Conservation (phyloP, 2,329 filamentous ascomycete species). For the Scedosporium aurantiacum region DNA sequence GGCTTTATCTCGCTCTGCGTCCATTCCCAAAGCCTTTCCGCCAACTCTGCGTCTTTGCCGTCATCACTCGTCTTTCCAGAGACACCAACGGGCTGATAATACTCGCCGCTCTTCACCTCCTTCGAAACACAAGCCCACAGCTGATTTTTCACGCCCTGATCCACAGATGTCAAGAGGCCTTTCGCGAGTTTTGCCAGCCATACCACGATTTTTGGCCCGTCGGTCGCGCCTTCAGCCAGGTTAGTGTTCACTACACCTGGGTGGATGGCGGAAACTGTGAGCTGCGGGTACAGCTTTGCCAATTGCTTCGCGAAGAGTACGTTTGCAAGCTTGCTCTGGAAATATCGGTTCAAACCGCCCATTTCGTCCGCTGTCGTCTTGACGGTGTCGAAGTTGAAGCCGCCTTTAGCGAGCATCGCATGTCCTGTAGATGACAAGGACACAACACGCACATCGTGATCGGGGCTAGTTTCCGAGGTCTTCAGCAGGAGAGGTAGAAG, state of each 20-base stretch:
- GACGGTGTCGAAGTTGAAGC: conserved; percentile 19
- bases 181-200: not conserved
- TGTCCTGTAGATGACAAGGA: conserved; percentile 17
- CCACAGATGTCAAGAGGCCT: not conserved
- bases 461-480: conserved; percentile 21
- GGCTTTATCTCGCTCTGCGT: conserved; percentile 15
- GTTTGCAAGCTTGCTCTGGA: conserved; percentile 21
- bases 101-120: conserved; percentile 17
- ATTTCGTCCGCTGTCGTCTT: conserved; percentile 14
- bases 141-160: conserved; percentile 22
- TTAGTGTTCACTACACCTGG: conserved; percentile 19
- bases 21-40: conserved; percentile 20
- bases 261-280: conserved; percentile 17
- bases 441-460: conserved; percentile 19
- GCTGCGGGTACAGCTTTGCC: conserved; percentile 13
- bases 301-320: conserved; percentile 18
- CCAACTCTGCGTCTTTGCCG: conserved; percentile 13
- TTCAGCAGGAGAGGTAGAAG: conserved; percentile 19
- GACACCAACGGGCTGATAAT: conserved; percentile 22
- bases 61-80: conserved; percentile 9
- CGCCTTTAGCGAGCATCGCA: conserved; percentile 12
- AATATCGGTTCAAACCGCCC: conserved; percentile 15
- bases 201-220: not conserved
- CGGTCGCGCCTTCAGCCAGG: conserved; percentile 10
- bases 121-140: conserved; percentile 23